phyloP scores from a whole-genome alignment of 2,329 filamentous ascomycete genomes.

The Epichloe sibirici region DNA sequence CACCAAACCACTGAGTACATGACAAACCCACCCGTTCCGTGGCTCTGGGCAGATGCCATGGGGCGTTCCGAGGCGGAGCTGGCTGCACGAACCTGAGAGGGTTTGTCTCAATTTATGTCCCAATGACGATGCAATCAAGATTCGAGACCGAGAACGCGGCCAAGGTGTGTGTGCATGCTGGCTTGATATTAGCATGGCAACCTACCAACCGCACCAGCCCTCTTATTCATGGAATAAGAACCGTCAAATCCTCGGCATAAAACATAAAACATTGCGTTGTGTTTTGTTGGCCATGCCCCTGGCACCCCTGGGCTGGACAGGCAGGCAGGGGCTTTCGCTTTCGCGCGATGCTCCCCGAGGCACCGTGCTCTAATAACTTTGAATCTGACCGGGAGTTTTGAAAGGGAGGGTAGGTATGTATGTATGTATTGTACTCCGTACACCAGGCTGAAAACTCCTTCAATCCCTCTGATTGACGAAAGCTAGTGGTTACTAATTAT shows the following conservation, averaged over 20 bases:
- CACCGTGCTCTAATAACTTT: neutral
- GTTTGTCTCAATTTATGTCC: neutral
- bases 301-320: neutral
- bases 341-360: slow-evolving; percentile 3
- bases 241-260: neutral
- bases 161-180: neutral
- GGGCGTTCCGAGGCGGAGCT: neutral
- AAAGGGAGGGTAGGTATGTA: neutral
- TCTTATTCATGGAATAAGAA: neutral
- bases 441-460: too few species aligned
- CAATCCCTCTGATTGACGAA: neutral
- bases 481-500: neutral
- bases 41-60: neutral
- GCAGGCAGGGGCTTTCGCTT: neutral
- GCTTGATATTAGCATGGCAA: neutral
- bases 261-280: too few species aligned
- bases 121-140: neutral
- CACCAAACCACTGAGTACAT: neutral
- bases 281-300: too few species aligned
- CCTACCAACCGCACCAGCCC: too few species aligned
- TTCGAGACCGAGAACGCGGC: neutral
- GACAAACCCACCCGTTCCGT: neutral
- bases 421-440: neutral
- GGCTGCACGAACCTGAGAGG: neutral
- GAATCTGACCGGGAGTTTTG: neutral